A percentile compares a stretch with the other conserved stretches of the same genome.
Conservation (phyloP, 1,284 basidiomycete genomes). For the Coniophora puteana region DNA sequence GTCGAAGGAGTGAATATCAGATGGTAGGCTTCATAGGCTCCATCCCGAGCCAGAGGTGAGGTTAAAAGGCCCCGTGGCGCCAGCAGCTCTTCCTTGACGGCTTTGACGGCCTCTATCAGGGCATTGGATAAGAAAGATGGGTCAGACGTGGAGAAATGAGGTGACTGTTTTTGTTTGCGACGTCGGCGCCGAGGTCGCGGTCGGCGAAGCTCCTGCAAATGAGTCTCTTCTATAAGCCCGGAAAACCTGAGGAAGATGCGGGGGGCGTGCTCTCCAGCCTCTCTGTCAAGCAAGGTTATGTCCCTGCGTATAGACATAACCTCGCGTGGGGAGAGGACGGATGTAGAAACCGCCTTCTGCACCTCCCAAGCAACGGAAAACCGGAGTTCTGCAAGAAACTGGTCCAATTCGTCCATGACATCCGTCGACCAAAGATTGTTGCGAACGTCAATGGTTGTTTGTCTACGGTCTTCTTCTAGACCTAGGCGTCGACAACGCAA, state of each 20-base stretch:
- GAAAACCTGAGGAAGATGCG: slow-evolving; percentile 30
- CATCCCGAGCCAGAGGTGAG: slow-evolving; percentile 13
- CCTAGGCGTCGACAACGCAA: slow-evolving; percentile 14
- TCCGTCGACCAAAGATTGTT: slow-evolving; percentile 8
- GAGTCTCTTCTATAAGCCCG: too few species aligned
- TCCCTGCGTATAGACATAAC: slow-evolving; percentile 16
- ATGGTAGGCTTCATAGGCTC: slow-evolving; percentile 34
- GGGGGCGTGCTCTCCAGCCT: slow-evolving; percentile 15
- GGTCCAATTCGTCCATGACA: slow-evolving; percentile 13
- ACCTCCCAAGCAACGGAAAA: slow-evolving; percentile 37
- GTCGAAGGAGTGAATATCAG: slow-evolving; percentile 53
- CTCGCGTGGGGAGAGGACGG: slow-evolving; percentile 21
- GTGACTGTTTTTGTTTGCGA: background rate
- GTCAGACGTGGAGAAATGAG: slow-evolving; percentile 7
- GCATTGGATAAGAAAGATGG: slow-evolving; percentile 12
- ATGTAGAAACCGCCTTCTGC: slow-evolving; percentile 31
- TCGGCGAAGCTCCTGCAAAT: slow-evolving; percentile 17
- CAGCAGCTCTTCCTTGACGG: slow-evolving; percentile 22
- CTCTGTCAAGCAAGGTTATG: slow-evolving; percentile 19
- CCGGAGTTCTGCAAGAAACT: slow-evolving; percentile 21
- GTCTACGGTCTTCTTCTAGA: slow-evolving; percentile 10
- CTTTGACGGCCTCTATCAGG: slow-evolving; percentile 18
- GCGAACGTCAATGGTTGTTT: slow-evolving; percentile 8
- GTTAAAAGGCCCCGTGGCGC: slow-evolving; percentile 22
- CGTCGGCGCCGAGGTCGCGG: background rate